Percentiles rank a stretch among this genome's conserved stretches.
Conservation (phyloP, 352 stramenopile genomes). For the Pythium plurisporium region DNA sequence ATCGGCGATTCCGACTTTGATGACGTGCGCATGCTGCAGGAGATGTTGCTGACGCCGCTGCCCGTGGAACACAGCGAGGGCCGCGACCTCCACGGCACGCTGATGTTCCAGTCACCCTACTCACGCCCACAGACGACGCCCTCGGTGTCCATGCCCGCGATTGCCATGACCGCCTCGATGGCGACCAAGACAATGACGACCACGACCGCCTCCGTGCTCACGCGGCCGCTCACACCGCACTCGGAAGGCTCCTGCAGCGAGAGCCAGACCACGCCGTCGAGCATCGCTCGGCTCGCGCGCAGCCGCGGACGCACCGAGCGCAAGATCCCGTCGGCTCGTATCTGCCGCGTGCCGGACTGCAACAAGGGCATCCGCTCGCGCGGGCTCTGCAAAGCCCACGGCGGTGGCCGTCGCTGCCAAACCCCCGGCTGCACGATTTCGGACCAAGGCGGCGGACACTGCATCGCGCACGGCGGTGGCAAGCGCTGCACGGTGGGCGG, state of each 20-base stretch:
- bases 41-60: conserved; percentile 19
- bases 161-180: background rate
- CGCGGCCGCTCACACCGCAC: conserved; percentile 10
- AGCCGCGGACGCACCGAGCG: conserved; percentile 1
- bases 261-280: conserved; percentile 7
- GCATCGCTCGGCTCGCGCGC: background rate
- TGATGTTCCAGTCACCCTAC: conserved; percentile 7
- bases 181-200: background rate
- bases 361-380: conserved; percentile 80
- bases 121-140: background rate
- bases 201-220: background rate
- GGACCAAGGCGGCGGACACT: conserved; percentile 80
- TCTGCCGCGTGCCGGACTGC: conserved; percentile 72
- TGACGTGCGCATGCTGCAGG: conserved; percentile 21
- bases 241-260: conserved; percentile 16
- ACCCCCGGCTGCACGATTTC: conserved; percentile 78
- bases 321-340: conserved; percentile 43
- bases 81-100: background rate
- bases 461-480: conserved; percentile 77
- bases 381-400: conserved; percentile 82
- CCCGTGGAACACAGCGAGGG: background rate
- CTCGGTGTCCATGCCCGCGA: background rate
- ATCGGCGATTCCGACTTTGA: conserved; percentile 14
- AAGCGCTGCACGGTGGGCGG: conserved; percentile 75
- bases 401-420: conserved; percentile 69